Percentiles rank a stretch among this genome's conserved stretches.
phyloP scores from a whole-genome alignment of 306 rosid species.

The Erythrophleum fordii region DNA sequence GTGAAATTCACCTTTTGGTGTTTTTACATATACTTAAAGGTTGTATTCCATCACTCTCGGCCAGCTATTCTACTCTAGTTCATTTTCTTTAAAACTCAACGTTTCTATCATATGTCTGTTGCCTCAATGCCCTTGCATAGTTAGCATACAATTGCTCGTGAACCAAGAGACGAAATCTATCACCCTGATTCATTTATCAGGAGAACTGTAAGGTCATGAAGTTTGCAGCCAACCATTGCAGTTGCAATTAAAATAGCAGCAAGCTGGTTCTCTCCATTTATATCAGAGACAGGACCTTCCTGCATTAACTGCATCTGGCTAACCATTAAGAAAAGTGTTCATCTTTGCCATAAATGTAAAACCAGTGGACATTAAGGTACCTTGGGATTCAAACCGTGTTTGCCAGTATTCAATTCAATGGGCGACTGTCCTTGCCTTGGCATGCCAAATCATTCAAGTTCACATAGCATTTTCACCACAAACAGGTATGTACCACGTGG shows the following conservation, averaged over 20 bases:
- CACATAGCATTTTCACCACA: neutral
- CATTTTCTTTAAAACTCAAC: neutral
- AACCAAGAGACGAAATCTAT: constrained; percentile 17
- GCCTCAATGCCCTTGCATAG: constrained; percentile 19
- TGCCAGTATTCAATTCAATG: neutral
- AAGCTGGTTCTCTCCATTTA: constrained; percentile 20
- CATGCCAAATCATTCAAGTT: constrained; percentile 20
- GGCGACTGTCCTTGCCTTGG: constrained; percentile 10
- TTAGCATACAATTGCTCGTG: neutral
- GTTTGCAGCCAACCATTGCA: neutral
- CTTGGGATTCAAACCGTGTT: constrained; percentile 9
- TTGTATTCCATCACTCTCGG: neutral
- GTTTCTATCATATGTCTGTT: constrained; percentile 14
- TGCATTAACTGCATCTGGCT: constrained; percentile 23
- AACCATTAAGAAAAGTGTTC: constrained; percentile 25
- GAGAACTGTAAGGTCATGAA: neutral
- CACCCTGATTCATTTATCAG: neutral
- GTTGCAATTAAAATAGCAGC: constrained; percentile 31
- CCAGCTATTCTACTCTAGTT: neutral
- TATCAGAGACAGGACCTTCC: constrained; percentile 16
- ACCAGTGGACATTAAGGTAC: constrained; percentile 11
- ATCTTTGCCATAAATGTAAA: constrained; percentile 12
- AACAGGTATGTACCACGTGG: constrained; percentile 24
- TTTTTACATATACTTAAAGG: neutral
- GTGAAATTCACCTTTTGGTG: neutral